Evolutionary conservation across 2,329 filamentous ascomycete genomes (phyloP).

Genomic region (Aspergillus ustus): DNA sequence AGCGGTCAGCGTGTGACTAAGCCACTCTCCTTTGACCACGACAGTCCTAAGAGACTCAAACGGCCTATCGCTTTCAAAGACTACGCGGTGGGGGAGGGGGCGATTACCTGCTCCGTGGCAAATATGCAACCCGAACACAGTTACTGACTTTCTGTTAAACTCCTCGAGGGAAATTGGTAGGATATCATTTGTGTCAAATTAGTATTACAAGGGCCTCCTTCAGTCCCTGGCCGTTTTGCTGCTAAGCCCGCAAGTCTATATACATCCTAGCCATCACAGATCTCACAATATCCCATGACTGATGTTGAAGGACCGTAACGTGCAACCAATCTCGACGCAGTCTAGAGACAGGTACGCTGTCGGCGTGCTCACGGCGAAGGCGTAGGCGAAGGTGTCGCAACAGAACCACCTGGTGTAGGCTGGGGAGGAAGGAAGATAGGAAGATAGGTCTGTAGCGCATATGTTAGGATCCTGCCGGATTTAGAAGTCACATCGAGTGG

Average conservation of each 20-base stretch:
- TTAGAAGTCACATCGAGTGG: neutral
- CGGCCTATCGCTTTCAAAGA: neutral
- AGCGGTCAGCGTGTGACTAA: conserved; percentile 36
- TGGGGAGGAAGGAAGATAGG: conserved; percentile 67
- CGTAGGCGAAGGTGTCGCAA: conserved; percentile 54
- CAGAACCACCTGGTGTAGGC: conserved; percentile 37
- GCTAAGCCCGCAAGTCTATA: neutral
- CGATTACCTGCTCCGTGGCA: neutral
- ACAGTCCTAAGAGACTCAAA: neutral
- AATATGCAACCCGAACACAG: neutral
- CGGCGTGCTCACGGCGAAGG: conserved; percentile 21
- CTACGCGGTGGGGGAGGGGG: neutral
- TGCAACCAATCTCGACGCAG: neutral
- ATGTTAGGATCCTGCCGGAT: conserved; percentile 19
- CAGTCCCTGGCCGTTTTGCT: neutral
- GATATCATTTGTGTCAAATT: neutral
- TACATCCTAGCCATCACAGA: neutral
- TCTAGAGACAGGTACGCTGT: neutral
- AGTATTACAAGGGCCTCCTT: neutral
- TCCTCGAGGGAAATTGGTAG: neutral
- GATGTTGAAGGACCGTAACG: neutral
- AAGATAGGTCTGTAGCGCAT: conserved; percentile 60
- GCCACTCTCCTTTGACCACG: neutral
- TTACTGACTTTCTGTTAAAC: neutral
- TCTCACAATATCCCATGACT: neutral